phyloP scores from a whole-genome alignment of 2,329 filamentous ascomycete genomes.

The Chaetoscypha palmicola region DNA sequence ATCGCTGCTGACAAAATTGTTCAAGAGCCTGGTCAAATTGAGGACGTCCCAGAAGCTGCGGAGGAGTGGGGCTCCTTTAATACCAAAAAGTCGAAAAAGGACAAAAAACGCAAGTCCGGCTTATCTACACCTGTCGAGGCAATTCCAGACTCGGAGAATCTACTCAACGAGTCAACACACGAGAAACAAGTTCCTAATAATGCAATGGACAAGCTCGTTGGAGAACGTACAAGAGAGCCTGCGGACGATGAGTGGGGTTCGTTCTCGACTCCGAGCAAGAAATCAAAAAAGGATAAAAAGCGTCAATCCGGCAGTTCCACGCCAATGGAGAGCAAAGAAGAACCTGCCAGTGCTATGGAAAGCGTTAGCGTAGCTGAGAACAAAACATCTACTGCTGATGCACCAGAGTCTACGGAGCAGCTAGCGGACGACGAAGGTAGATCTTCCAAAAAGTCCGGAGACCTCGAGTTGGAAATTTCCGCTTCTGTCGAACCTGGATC shows the following conservation, averaged over 20 bases:
- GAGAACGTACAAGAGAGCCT: conserved; percentile 1
- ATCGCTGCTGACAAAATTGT: neutral
- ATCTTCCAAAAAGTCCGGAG: neutral
- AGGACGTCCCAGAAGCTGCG: conserved; percentile 5
- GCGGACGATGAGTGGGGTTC: conserved; percentile 12
- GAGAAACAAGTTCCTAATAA: neutral
- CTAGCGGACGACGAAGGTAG: conserved; percentile 5
- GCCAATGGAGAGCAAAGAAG: neutral
- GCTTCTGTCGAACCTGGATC: neutral
- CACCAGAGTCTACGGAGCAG: neutral
- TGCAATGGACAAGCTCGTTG: neutral
- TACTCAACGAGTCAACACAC: neutral
- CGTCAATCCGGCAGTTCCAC: conserved; percentile 4
- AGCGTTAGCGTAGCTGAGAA: neutral
- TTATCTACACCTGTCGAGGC: conserved; percentile 12
- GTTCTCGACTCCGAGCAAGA: conserved; percentile 15
- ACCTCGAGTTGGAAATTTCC: neutral
- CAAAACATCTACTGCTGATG: neutral
- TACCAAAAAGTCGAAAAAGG: conserved; percentile 22
- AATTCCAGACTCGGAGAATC: conserved; percentile 1
- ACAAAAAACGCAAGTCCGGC: conserved; percentile 19
- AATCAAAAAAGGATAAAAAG: conserved; percentile 31
- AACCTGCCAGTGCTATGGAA: neutral
- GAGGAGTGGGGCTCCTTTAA: conserved; percentile 15
- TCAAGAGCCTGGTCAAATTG: conserved; percentile 1